Base-by-base conservation (phyloP, 179 eudicot species). In the Spinacia oleracea region DNA sequence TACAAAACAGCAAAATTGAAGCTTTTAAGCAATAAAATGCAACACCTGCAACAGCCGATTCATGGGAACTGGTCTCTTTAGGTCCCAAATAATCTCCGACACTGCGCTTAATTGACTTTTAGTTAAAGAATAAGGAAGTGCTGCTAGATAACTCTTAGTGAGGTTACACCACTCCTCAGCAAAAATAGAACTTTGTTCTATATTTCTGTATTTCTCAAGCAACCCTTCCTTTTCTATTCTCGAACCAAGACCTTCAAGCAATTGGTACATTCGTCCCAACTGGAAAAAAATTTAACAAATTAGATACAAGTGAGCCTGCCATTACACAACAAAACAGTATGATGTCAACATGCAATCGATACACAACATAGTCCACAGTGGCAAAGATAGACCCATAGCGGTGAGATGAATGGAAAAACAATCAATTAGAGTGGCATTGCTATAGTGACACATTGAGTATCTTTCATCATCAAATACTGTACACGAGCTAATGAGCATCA, bases 221-320 rank as follows among this genome's bases (percentile, higher is more conserved):
- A 95, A 80, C 29, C 90, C 91, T 72, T 91, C 98, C 74, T 88
- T 93, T 81, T 95, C 98, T 79, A 91, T 77, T 76, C 88, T 83
- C 76, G 98, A 86, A 62, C 92, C 91, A 76, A 91, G 97, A 85
- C 98, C 92, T 80, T 91, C 97, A 83, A 95, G 97, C 98, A 95
- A 90, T 84, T 91, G 98, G 78, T 86, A 95, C 83, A 95, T 83
- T 73, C 92, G 96, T 67, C 89, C 98, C 81, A 95, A 81, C 98
- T 95, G 87, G 53, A 42, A 70, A 38, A 40, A 20, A 21, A 60
- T n/a, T n/a, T n/a, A n/a, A n/a, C n/a, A 7, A 48, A 21, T 6
- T 25, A 15, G 50, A 62, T 29, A 67, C 31, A 69, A 60, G 77
- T 81, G 50, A 78, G 79, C 43, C 34, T 58, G 31, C 40, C 66